Evolutionary conservation across 2,329 filamentous ascomycete genomes (phyloP), one percentile per base, ranked within the genome.

Genomic region (Pseudogymnoascus sp.): DNA sequence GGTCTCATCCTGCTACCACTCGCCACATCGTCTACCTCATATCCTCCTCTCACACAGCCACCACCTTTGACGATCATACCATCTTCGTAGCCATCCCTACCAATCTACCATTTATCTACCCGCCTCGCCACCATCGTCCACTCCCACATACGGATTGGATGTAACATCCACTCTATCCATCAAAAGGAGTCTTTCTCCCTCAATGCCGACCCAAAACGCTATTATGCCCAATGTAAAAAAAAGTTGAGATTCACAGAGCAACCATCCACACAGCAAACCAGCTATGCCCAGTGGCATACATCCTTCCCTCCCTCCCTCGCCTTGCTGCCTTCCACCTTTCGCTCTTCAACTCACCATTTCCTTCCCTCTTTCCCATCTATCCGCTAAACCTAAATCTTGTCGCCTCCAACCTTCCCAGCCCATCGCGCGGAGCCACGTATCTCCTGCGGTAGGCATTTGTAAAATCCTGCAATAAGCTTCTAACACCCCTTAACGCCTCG

Each of bases 401-500:
- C 25, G 92, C 91, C 76, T 96, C 92, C 63, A 97, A 78, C 71
- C 91, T 84, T 3, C 93, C 93, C 42, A 97, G 79, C 0, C 93
- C 93, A 72, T 97, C 93, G 64, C 93, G 81, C 5, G 94, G 94
- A n/a, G 94, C 93, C 55, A 99, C 90, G 71, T 99, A 97, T 65
- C 95, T 84, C 71, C 95, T 83, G 59, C 95, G 86, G 75, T 99
- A 99, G 31, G 87, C 90, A 73, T 93, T 96, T 25, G 94, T 97
- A 73, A 99, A 99, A 75, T 99, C 95, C 77, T 97, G 94, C 63
- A 99, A 81, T 35, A 96, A 80, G 27, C 84, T 87, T 38, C 93
- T 84, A 61, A 97, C 91, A 76, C 92, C 92, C 63, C 91, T 82
- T 42, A 91, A 74, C 25, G 80, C 80, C 21, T 82, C 78, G 1